Base-by-base conservation (phyloP, 169 alveolate genomes). In the Plasmodium falciparum region DNA sequence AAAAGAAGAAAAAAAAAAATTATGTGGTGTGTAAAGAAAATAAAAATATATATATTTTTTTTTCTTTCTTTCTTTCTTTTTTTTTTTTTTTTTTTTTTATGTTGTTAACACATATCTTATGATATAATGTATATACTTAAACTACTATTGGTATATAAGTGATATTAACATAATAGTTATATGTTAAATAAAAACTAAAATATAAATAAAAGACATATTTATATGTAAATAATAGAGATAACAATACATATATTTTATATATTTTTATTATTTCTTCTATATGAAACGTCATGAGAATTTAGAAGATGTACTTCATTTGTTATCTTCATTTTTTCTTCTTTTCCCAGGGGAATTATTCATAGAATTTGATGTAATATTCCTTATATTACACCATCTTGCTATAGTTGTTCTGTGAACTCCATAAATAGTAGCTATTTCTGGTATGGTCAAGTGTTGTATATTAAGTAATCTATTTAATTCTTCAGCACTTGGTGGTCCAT, bases 331-430 rank as follows among this genome's bases (percentile, higher is more conserved):
- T 39, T 7, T 52, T 71, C 56, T 66, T 56, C 72, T 86, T 69
- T 62, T 59, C 24, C 92, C 88, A 13, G 62, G 86, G 52, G 54
- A 73, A 70, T 47, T 13, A 11, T 1, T 73, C 11, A 39, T 39
- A 8, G 75, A 62, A 52, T 86, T 72, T 59, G 71, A 76, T 52
- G 73, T 86, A 71, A 86, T 65, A 39, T 86, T 86, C 66, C 92
- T 71, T 20, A 71, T 86, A 58, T 86, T 74, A 33, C 92, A 86
- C 92, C 92, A 86, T 7, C 92, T 61, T 0, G 92, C 86, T 13
- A 86, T 88, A 15, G 92, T 86, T 20, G 92, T 86, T 72, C 92
- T 86, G 39, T 86, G 92, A 15, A 86, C 92, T 0, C 92, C 92
- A 73, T 86, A 86, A 33, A 86, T 47, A 11, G 74, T 76, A 20